These are phyloP conservation scores for Polysphondylium violaceum DNA, from an alignment of 78 protist species.

Conservation along the genomic window DNA sequence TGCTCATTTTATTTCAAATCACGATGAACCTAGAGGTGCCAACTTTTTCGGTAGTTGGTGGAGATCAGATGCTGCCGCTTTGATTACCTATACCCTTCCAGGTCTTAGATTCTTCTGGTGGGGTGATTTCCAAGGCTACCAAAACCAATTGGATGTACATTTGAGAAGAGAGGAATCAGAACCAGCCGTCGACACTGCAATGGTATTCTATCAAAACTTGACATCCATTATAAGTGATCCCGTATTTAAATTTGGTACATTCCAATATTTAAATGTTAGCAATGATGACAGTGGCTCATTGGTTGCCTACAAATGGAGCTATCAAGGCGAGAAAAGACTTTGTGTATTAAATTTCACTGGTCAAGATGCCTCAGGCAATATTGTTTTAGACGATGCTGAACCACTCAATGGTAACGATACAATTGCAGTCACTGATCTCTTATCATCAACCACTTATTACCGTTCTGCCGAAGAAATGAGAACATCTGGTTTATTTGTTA, in stretches of 20 bases:
- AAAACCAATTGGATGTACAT: constrained; percentile 88
- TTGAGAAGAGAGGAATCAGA: constrained; percentile 82
- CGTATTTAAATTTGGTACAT: constrained; percentile 86
- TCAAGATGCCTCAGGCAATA: constrained; percentile 58
- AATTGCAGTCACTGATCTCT: constrained; percentile 81
- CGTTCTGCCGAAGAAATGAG: constrained; percentile 78
- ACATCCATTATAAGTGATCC: constrained; percentile 70
- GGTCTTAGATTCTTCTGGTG: constrained; percentile 86
- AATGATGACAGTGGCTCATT: constrained; percentile 28
- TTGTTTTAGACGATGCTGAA: constrained; percentile 67
- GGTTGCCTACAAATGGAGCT: constrained; percentile 86
- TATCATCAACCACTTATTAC: constrained; percentile 64
- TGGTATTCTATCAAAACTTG: constrained; percentile 76
- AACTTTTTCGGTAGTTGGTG: constrained; percentile 79
- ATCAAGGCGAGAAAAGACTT: constrained; percentile 78
- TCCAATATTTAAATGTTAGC: constrained; percentile 36
- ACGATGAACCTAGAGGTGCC: constrained; percentile 91
- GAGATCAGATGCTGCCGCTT: constrained; percentile 90
- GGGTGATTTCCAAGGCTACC: constrained; percentile 85
- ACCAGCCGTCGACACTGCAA: constrained; percentile 45
- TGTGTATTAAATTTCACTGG: constrained; percentile 86
- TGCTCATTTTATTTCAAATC: constrained; percentile 86
- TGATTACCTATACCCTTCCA: constrained; percentile 88
- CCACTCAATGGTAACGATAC: constrained; percentile 84
- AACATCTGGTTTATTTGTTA: constrained; percentile 80